phyloP scores from a whole-genome alignment of 208 protist species.

The Trypanosoma grayi region DNA sequence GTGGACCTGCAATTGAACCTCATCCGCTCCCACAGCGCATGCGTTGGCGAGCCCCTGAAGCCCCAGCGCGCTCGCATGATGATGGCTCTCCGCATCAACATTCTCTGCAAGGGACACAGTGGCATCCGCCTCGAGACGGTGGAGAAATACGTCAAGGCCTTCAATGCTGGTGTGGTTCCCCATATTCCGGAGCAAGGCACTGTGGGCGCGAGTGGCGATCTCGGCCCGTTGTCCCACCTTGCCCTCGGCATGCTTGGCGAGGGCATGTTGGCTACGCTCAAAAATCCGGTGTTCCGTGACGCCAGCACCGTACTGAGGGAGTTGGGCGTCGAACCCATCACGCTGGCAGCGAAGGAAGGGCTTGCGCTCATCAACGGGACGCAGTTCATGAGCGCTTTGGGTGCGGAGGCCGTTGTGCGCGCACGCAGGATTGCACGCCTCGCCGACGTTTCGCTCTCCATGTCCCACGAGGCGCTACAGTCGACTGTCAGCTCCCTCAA shows the following conservation, averaged over 20 bases:
- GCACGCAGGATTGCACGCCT: constrained; percentile 18
- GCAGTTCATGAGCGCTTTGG: constrained; percentile 81
- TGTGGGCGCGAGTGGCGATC: constrained; percentile 87
- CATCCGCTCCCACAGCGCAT: constrained; percentile 70
- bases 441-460: constrained; percentile 61
- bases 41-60: constrained; percentile 64
- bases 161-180: constrained; percentile 58
- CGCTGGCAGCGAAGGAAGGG: constrained; percentile 72
- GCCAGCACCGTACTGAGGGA: constrained; percentile 30
- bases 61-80: constrained; percentile 48
- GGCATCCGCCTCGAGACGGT: constrained; percentile 45
- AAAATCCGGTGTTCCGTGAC: constrained; percentile 18
- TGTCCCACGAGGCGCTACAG: constrained; percentile 77
- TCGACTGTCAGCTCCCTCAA: constrained; percentile 59
- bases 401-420: constrained; percentile 53
- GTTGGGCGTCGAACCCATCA: constrained; percentile 53
- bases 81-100: constrained; percentile 68
- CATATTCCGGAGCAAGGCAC: constrained; percentile 58
- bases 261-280: constrained; percentile 53
- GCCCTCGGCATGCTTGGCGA: constrained; percentile 63
- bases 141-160: constrained; percentile 34
- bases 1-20: constrained; percentile 67
- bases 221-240: constrained; percentile 88
- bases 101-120: constrained; percentile 59
- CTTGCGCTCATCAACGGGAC: constrained; percentile 92